Percentiles rank a stretch among this genome's conserved stretches.
Evolutionary conservation across 495 filamentous ascomycete species (phyloP).

Genomic region (Elaphomyces granulatus): DNA sequence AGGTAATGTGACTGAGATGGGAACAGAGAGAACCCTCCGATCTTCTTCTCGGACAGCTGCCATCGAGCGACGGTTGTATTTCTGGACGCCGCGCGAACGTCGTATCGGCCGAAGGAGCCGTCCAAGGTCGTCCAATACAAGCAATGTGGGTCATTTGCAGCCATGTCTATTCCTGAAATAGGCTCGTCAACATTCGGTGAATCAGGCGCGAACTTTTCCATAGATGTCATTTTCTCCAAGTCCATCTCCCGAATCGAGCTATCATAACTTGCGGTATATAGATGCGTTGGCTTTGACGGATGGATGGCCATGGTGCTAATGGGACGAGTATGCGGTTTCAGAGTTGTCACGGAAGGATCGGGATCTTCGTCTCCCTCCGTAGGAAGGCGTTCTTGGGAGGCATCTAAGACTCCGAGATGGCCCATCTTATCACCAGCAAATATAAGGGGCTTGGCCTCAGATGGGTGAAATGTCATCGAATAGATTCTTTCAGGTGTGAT

Average conservation of each 20-base stretch:
- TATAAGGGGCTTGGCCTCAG: constrained; percentile 68
- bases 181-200: constrained; percentile 56
- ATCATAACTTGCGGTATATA: constrained; percentile 89
- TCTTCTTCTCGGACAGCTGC: constrained; percentile 83
- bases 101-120: constrained; percentile 64
- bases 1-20: constrained; percentile 64
- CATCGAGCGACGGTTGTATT: constrained; percentile 45
- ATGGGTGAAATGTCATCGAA: constrained; percentile 78
- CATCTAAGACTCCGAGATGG: constrained; percentile 86
- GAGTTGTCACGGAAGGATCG: constrained; percentile 63
- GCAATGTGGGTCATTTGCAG: constrained; percentile 49
- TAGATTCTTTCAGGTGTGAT: constrained; percentile 85
- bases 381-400: constrained; percentile 45
- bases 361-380: constrained; percentile 46
- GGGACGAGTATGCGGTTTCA: constrained; percentile 81
- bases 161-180: constrained; percentile 69
- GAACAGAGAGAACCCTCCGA: constrained; percentile 80
- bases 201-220: constrained; percentile 62
- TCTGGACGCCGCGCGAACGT: constrained; percentile 44
- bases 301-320: constrained; percentile 73
- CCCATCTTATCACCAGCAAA: constrained; percentile 95
- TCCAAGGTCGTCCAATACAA: constrained; percentile 81
- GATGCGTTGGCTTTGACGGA: constrained; percentile 45
- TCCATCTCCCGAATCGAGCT: constrained; percentile 82
- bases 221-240: constrained; percentile 58